Evolutionary conservation across 768 basidiomycete genomes (phyloP), one percentile per base, ranked within the genome.

Genomic region (Serendipita sp.): DNA sequence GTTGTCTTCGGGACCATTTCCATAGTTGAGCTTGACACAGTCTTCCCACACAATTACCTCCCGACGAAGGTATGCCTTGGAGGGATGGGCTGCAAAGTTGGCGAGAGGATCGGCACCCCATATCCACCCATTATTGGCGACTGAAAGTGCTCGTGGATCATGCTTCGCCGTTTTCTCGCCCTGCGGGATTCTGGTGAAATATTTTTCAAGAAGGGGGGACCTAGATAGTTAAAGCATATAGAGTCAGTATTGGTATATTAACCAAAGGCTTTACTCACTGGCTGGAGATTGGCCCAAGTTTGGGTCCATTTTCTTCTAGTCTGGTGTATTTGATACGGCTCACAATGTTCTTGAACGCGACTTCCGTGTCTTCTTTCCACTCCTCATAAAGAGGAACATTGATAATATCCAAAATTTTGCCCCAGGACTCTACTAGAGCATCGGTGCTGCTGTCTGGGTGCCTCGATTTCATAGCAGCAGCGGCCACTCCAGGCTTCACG

Each of bases 111-210:
- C 86, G 1, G 95, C 94, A 68, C 86, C 77, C 95, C 96, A 99
- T 68, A 99, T 92, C 96, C 96, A 99, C 2, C 96, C 96, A 72
- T 99, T 99, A 75, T 98, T 97, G 3, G 95, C 96, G 34, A 99
- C 77, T 1, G 89, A 86, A 71, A 92, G 88, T 13, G 80, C 76
- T 15, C 70, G 67, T 3, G 78, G 76, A 56, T 83, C 77, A 63
- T 78, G 76, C 67, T 78, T 79, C 35, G 71, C 64, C 0, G 78
- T 79, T 3, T 67, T 70, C 11, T 65, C 67, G 67, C 77, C 78
- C 30, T 80, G 44, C 68, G 77, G 78, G 11, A 97, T 74, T 30
- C 92, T 86, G 1, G 93, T 97, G 75, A 99, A 99, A 76, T 97
- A 97, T 2, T 81, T 74, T 71, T 98, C 96, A 48, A 91, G 87